These are phyloP conservation scores for Cerrena zonata DNA, from an alignment of 1,284 basidiomycete genomes.

Conservation along the genomic window DNA sequence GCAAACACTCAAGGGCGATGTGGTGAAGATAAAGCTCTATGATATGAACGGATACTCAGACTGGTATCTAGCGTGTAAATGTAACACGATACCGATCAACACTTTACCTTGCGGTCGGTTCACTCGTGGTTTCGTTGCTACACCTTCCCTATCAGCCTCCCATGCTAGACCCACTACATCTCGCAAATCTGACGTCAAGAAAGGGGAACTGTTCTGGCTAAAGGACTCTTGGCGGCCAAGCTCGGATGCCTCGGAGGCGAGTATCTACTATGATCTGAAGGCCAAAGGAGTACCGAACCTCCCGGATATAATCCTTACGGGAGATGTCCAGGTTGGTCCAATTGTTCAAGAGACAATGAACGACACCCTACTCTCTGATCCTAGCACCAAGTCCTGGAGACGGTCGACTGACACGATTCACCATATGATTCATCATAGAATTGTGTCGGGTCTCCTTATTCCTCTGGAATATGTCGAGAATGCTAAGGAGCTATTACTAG, in stretches of 20 bases:
- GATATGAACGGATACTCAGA: no score
- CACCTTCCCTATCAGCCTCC: no score
- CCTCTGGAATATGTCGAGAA: constrained; percentile 7
- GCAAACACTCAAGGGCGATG: no score
- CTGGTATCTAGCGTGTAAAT: no score
- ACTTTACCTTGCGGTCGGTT: no score
- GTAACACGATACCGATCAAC: no score
- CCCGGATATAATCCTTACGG: neutral
- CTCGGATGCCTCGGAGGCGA: neutral
- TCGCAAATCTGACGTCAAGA: no score
- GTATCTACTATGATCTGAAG: constrained; percentile 1
- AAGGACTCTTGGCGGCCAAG: neutral
- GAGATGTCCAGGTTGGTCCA: neutral
- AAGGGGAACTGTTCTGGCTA: neutral
- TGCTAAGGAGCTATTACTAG: constrained; percentile 7
- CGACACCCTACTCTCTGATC: neutral
- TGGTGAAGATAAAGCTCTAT: no score
- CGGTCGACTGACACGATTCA: neutral
- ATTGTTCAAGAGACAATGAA: neutral
- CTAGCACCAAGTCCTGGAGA: neutral
- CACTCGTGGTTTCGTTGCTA: no score
- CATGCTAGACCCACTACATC: no score
- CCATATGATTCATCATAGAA: constrained; percentile 5
- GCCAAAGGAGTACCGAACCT: neutral
- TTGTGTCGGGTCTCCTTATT: constrained; percentile 10